A percentile compares a stretch with the other conserved stretches of the same genome.
Conservation (phyloP, 2,329 filamentous ascomycete genomes). For the Emericellopsis atlantica region DNA sequence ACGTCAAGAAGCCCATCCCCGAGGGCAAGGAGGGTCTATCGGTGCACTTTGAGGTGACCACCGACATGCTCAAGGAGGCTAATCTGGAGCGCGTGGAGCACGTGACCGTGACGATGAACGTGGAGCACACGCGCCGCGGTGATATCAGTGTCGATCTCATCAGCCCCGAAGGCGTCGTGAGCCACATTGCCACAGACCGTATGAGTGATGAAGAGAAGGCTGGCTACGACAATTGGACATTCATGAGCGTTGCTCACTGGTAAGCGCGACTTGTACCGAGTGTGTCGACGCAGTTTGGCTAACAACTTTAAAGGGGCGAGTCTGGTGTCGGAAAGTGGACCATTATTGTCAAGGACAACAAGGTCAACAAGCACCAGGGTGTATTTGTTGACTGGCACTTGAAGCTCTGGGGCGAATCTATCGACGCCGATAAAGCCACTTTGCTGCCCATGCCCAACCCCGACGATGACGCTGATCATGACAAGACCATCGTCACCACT, state of each 20-base stretch:
- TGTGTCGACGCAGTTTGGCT: too few species aligned
- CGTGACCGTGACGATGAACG: conserved; percentile 95
- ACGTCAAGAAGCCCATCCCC: conserved; percentile 75
- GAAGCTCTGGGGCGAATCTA: conserved; percentile 84
- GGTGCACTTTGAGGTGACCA: conserved; percentile 70
- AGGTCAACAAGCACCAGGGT: conserved; percentile 64
- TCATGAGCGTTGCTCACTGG: conserved; percentile 98
- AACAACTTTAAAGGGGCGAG: conserved; percentile 58
- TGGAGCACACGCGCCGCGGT: conserved; percentile 74
- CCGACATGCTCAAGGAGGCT: conserved; percentile 65
- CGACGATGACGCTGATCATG: conserved; percentile 74
- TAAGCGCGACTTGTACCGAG: conserved; percentile 25
- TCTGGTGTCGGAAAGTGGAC: conserved; percentile 81
- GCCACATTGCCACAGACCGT: conserved; percentile 69
- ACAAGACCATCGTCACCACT: conserved; percentile 32
- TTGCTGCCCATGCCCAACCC: conserved; percentile 72
- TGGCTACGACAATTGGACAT: conserved; percentile 93
- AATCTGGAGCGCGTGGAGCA: conserved; percentile 86
- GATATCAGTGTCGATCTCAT: conserved; percentile 87
- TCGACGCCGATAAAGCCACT: conserved; percentile 60
- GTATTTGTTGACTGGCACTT: conserved; percentile 85
- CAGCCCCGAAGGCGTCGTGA: conserved; percentile 70
- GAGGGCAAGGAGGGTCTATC: conserved; percentile 71
- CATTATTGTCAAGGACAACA: conserved; percentile 74
- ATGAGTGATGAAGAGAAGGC: conserved; percentile 48